Base-by-base conservation (phyloP, 1,284 basidiomycete species). In the Leccinum subatratum region DNA sequence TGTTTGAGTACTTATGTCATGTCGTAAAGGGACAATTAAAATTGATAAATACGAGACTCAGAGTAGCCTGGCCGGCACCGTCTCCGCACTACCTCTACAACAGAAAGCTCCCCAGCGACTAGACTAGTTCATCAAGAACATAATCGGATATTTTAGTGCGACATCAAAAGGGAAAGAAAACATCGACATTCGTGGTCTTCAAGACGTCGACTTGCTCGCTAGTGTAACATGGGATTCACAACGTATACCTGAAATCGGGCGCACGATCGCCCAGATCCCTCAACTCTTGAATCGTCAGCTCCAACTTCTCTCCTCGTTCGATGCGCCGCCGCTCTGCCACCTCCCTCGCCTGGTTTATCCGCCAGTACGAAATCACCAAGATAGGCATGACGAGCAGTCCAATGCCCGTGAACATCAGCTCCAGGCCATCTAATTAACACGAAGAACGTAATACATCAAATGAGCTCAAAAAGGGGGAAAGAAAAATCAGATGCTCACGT, bases 351-450 rank as follows among this genome's bases (percentile, higher is more conserved):
- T 72, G 74, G 73, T 92, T 92, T 71, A 87, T 86, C 22, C 82
- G 79, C 45, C 65, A 80, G 71, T 91, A 90, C 2, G 78, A 66
- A 8, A 84, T 62, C 0, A 86, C 82, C 25, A 83, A 79, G 22
- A 83, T 73, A 0, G 86, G 83, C 0, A 86, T 71, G 59, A 73
- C 72, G 45, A 89, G 79, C 70, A 89, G 79, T 0, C 90, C 89
- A 51, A 91, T 84, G 3, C 82, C 83, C 34, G 89, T 80, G 67
- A 91, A 88, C 81, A 88, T 88, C 37, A 91, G 74, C 72, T 88
- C 86, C n/a, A 89, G 67, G 3, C 78, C 86, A 72, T 90, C 88
- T 90, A 66, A 20, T 34, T 56, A 22, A 16, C 16, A 45, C 6
- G 5, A 51, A 63, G 45, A 11, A 56, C 8, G 54, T 56, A 4